Evolutionary conservation across 495 filamentous ascomycete species (phyloP), one percentile per base, ranked within the genome.

Genomic region (Venustampulla echinocandica): DNA sequence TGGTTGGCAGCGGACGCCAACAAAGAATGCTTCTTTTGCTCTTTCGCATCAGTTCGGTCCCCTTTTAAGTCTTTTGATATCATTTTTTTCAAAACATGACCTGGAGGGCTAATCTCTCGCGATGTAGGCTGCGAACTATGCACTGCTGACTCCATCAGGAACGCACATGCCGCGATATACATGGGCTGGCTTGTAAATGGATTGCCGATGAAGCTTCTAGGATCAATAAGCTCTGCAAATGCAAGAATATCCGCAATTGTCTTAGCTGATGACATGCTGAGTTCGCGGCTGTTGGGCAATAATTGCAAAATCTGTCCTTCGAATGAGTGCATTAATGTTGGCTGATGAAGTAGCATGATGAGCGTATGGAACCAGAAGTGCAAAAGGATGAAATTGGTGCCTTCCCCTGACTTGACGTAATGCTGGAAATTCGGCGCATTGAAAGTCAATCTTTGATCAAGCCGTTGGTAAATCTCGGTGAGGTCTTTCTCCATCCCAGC

Each of bases 341-440:
- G 87, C 49, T 87, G 85, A 57, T 93, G 85, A 9, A 93, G 71
- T 7, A 93, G 70, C 25, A 90, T 84, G 45, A 93, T 88, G 32
- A 90, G 64, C 0, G 87, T 84, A 55, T 93, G 87, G 55, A 90
- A 90, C 87, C 87, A 93, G 58, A 90, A 87, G 59, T 93, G 87
- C 22, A 90, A 46, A 15, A 93, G 71, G 43, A 90, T 82, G 49
- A 90, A 93, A 37, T 84, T 89, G 10, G 84, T 84, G 21, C 85
- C 82, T 50, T 90, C 82, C 30, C 84, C 79, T 22, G 74, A 74
- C 56, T 80, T 82, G 11, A 85, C 81, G 54, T 90, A 88, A 17
- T 80, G 70, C 52, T 80, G 79, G 53, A 90, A 88, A 60, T 89
- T 89, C 41, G 73, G 67, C 13, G 81, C 82, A 59, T 85, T 84